Base-by-base conservation (phyloP, 345 rosid species). In the Arabis alpina region DNA sequence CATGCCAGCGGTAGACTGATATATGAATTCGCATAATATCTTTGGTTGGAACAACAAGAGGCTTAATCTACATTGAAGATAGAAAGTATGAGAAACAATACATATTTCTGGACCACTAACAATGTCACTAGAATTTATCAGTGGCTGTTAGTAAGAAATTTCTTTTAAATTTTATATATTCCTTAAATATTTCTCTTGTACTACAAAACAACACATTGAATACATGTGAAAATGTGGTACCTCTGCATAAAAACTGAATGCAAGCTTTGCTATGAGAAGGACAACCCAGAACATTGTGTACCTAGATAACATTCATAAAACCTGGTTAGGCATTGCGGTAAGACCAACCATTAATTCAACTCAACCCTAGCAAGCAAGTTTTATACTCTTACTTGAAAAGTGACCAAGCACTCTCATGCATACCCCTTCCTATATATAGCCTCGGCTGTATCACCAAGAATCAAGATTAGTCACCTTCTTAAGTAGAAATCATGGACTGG, bases 201-300 rank as follows among this genome's bases (percentile, higher is more conserved):
- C 25, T 52, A 51, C 10, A 13, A 51, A 70, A 56, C 12, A 53
- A 54, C n/a, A 23, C 48, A 71, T 2, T 12, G 19, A 66, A 23
- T 27, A 49, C 19, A 49, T 23, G 37, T 32, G 30, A 24, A 28
- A 30, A 57, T 25, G 7, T 42, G 4, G 37, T 77, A 86, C 91
- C 88, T 86, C 88, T 14, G 86, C 74, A 51, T 71, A 86, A 71
- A 68, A 84, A 51, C 88, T 86, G 87, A 84, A 82, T 52, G 83
- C 71, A 37, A 86, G 77, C 82, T 86, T 86, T 54, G 86, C 70
- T 57, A 72, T 30, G 30, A 84, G 54, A 24, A 86, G 80, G 66
- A 84, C 72, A 68, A 86, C 45, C 91, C 91, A 86, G 77, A 78
- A 86, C 68, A 79, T 66, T 1, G 91, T 82, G 72, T 86, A 86